A percentile compares a stretch with the other conserved stretches of the same genome.
Conservation (phyloP, 129 eudicot species). For the Lonicera japonica region DNA sequence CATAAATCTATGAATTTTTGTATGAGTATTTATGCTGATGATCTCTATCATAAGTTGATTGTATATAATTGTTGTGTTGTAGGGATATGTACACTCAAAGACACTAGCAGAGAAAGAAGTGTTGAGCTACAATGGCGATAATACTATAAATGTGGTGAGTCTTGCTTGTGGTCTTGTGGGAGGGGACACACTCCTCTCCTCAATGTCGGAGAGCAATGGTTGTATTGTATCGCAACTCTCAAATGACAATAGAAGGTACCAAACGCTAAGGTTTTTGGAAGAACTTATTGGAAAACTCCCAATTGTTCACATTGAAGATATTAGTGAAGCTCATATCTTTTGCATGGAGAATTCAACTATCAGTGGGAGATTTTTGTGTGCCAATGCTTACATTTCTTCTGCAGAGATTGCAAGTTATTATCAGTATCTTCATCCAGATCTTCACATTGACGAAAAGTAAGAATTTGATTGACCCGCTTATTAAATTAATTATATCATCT, state of each 20-base stretch:
- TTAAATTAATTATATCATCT: no score
- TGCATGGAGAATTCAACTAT: constrained; percentile 22
- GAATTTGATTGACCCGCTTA: no score
- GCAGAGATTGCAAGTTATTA: constrained; percentile 38
- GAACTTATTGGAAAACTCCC: constrained; percentile 48
- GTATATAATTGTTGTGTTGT: not conserved
- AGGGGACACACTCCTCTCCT: constrained; percentile 35
- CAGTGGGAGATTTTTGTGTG: constrained; percentile 42
- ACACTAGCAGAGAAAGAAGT: constrained; percentile 47
- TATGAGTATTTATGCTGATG: no score
- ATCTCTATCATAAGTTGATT: no score
- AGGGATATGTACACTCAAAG: constrained; percentile 26
- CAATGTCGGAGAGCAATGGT: constrained; percentile 11
- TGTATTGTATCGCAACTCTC: constrained; percentile 25
- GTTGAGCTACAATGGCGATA: constrained; percentile 19
- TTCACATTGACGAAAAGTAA: constrained; percentile 28
- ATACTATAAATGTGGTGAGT: constrained; percentile 34
- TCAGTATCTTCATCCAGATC: constrained; percentile 27
- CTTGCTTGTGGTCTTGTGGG: constrained; percentile 46
- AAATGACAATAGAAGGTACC: not conserved
- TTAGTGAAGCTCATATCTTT: constrained; percentile 43
- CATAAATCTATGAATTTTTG: no score
- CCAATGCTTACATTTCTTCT: constrained; percentile 20
- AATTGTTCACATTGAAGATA: constrained; percentile 44
- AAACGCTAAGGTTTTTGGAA: constrained; percentile 23